A percentile compares a stretch with the other conserved stretches of the same genome.
Evolutionary conservation across 306 rosid species (phyloP).

Genomic region (Trichosanthes truncata): DNA sequence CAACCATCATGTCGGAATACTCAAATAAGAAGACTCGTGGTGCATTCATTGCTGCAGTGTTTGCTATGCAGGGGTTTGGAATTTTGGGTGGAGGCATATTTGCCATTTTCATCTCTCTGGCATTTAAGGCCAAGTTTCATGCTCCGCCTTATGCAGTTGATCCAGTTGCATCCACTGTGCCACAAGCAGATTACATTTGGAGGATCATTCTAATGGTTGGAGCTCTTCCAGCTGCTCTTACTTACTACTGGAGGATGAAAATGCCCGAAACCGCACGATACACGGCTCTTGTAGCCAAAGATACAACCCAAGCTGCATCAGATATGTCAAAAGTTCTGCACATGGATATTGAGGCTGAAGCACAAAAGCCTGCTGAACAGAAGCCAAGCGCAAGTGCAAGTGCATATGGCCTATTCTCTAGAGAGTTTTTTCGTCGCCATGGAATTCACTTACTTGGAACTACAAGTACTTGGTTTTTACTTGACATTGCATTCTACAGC

Average conservation of each 20-base stretch:
- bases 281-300: conserved; percentile 62
- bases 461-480: conserved; percentile 60
- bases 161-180: conserved; percentile 40
- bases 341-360: conserved; percentile 38
- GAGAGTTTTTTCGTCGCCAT: conserved; percentile 41
- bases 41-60: conserved; percentile 65
- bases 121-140: conserved; percentile 29
- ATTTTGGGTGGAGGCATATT: conserved; percentile 59
- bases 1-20: conserved; percentile 76
- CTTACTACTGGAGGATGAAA: conserved; percentile 53
- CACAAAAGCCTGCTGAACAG: background rate
- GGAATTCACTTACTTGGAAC: conserved; percentile 67
- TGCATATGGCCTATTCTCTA: conserved; percentile 29
- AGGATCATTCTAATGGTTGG: conserved; percentile 58
- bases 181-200: conserved; percentile 61
- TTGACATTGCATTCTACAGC: conserved; percentile 67
- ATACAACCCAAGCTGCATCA: conserved; percentile 38
- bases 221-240: conserved; percentile 56
- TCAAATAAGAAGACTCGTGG: conserved; percentile 73
- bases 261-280: conserved; percentile 84
- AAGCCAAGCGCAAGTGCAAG: background rate
- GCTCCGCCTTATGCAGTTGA: conserved; percentile 33
- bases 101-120: conserved; percentile 31
- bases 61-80: conserved; percentile 86
- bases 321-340: conserved; percentile 70